Percentiles rank a stretch among this genome's conserved stretches.
Evolutionary conservation across 169 alveolate genomes (phyloP).

Genomic region (Plasmodium knowlesi): DNA sequence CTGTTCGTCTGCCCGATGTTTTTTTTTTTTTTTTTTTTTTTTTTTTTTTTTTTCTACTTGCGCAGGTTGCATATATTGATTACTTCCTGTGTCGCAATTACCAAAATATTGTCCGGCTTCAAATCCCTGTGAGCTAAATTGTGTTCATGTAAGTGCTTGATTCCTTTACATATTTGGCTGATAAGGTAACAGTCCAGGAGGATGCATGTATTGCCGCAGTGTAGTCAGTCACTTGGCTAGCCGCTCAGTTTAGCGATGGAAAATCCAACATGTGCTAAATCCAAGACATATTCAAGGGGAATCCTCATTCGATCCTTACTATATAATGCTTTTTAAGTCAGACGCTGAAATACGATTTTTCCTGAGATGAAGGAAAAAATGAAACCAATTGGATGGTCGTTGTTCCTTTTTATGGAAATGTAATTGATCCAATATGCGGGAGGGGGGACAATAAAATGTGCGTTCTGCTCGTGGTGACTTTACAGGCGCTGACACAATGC

Average conservation of each 20-base stretch:
- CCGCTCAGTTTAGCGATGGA: background rate
- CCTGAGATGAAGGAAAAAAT: conserved; percentile 6
- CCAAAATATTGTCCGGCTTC: conserved; percentile 85
- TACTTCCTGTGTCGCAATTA: background rate
- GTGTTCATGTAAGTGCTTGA: conserved; percentile 77
- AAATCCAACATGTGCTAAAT: background rate
- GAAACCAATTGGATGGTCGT: background rate
- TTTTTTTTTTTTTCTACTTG: background rate
- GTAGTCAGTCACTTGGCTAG: background rate
- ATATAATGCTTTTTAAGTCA: conserved; percentile 43
- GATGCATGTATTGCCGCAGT: background rate
- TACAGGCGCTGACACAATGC: background rate
- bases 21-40: too few species aligned
- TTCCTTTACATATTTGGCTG: conserved; percentile 80
- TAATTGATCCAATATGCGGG: too few species aligned
- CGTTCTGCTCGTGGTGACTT: background rate
- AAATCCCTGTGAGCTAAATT: conserved; percentile 83
- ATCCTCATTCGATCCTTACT: conserved; percentile 3
- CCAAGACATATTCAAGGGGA: background rate
- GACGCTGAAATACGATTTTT: conserved; percentile 11
- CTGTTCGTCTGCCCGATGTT: too few species aligned
- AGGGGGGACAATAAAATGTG: too few species aligned
- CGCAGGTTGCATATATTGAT: background rate
- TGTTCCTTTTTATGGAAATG: background rate
- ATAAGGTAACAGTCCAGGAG: background rate